A percentile compares a stretch with the other conserved stretches of the same genome.
phyloP scores from a whole-genome alignment of 306 rosid genomes.

The Casuarina glauca region DNA sequence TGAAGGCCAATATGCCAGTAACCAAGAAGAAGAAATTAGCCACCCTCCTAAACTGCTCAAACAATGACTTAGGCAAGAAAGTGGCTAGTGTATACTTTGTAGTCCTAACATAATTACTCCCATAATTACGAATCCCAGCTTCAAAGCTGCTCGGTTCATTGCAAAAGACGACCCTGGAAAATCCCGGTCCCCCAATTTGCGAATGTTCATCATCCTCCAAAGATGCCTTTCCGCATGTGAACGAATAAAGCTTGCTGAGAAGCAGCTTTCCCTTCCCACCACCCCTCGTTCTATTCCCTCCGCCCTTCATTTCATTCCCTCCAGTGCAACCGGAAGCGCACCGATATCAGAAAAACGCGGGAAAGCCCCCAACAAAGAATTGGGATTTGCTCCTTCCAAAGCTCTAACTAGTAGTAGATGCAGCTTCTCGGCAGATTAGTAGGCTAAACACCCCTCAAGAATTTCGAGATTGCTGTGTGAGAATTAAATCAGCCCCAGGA shows the following conservation, averaged over 20 bases:
- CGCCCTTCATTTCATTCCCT: slow-evolving; percentile 48
- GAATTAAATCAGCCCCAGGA: slow-evolving; percentile 22
- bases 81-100: slow-evolving; percentile 76
- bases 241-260: slow-evolving; percentile 85
- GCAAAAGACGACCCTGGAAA: slow-evolving; percentile 71
- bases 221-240: slow-evolving; percentile 63
- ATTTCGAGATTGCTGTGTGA: neutral
- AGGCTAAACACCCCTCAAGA: neutral
- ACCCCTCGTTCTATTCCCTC: slow-evolving; percentile 50
- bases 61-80: slow-evolving; percentile 88
- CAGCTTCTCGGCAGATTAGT: neutral
- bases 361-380: slow-evolving; percentile 15
- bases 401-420: slow-evolving; percentile 14
- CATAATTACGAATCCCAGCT: slow-evolving; percentile 52
- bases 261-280: slow-evolving; percentile 55
- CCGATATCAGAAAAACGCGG: slow-evolving; percentile 16
- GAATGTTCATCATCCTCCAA: slow-evolving; percentile 62
- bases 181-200: slow-evolving; percentile 76
- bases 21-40: slow-evolving; percentile 90
- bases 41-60: slow-evolving; percentile 97
- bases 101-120: slow-evolving; percentile 67
- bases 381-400: neutral
- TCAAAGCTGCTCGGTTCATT: slow-evolving; percentile 66
- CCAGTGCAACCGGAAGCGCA: neutral
- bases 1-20: slow-evolving; percentile 69